Percentiles rank a stretch among this genome's conserved stretches.
These are phyloP conservation scores for Paraphoma sp. DNA, from an alignment of 2,329 filamentous ascomycete genomes.

Conservation along the genomic window DNA sequence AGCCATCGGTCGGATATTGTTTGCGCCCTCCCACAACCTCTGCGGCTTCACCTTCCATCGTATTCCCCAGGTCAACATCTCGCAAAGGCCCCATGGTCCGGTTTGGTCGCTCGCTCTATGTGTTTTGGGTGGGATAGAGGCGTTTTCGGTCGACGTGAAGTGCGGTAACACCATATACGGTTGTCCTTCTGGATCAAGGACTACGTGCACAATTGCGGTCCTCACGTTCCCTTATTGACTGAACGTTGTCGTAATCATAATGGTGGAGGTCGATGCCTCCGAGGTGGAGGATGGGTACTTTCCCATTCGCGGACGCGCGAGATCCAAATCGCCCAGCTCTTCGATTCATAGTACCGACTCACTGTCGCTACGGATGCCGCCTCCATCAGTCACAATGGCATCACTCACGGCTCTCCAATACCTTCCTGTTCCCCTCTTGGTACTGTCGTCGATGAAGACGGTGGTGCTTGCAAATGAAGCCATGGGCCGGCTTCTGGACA, in stretches of 20 bases:
- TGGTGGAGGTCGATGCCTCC: conserved; percentile 24
- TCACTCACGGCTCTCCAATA: conserved; percentile 69
- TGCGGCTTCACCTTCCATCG: not conserved
- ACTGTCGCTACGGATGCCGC: conserved; percentile 36
- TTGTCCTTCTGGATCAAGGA: not conserved
- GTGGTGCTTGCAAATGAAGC: conserved; percentile 78
- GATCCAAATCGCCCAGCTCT: conserved; percentile 35
- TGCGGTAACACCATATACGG: not conserved
- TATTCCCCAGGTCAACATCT: no score
- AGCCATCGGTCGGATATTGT: conserved; percentile 7
- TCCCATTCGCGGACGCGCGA: conserved; percentile 23
- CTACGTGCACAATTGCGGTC: not conserved
- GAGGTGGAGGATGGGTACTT: conserved; percentile 37
- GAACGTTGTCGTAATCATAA: conserved; percentile 15
- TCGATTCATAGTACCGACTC: conserved; percentile 36
- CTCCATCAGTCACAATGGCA: conserved; percentile 37
- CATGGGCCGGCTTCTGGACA: conserved; percentile 72
- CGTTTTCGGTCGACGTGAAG: not conserved
- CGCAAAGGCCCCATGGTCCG: not conserved
- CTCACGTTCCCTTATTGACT: not conserved
- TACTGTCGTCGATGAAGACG: conserved; percentile 72
- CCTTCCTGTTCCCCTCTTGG: conserved; percentile 73
- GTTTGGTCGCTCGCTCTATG: not conserved
- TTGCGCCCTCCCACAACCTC: conserved; percentile 4
- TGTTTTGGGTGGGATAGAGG: conserved; percentile 3